phyloP scores from a whole-genome alignment of 1,284 basidiomycete species.

The Blastosporella zonata region DNA sequence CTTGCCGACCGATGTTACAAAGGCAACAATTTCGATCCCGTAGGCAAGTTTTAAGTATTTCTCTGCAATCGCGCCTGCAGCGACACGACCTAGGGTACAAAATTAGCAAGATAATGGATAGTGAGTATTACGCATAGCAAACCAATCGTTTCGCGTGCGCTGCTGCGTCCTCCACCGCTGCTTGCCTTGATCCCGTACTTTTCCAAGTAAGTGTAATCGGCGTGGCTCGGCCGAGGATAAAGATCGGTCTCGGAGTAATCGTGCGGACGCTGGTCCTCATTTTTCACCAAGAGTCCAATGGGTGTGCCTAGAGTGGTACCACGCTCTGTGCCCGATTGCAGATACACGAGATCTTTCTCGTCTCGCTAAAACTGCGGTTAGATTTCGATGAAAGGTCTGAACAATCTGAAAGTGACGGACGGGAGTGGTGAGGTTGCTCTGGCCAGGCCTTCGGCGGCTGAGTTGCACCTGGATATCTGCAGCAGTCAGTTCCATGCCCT shows the following conservation, averaged over 20 bases:
- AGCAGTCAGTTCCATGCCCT: constrained; percentile 83
- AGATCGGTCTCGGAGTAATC: constrained; percentile 99
- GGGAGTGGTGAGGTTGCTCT: constrained; percentile 95
- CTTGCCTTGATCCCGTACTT: constrained; percentile 98
- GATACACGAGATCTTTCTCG: constrained; percentile 92
- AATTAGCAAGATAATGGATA: constrained; percentile 1
- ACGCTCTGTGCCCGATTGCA: constrained; percentile 94
- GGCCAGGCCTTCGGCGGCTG: constrained; percentile 89
- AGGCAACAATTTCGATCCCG: constrained; percentile 95
- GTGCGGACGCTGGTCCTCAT: constrained; percentile 97
- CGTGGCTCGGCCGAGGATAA: constrained; percentile 96
- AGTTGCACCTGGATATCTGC: constrained; percentile 92
- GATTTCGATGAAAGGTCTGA: constrained; percentile 6
- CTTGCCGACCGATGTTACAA: constrained; percentile 95
- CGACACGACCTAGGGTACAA: constrained; percentile 74
- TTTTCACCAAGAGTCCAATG: constrained; percentile 92
- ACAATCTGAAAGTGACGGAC: constrained; percentile 43
- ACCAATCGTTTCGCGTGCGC: constrained; percentile 97
- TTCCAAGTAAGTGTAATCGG: constrained; percentile 97
- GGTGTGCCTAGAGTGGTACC: constrained; percentile 97
- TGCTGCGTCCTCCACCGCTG: constrained; percentile 92
- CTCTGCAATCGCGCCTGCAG: constrained; percentile 97
- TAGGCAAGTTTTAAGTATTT: constrained; percentile 88
- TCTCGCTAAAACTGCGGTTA: constrained; percentile 62
- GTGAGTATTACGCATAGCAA: constrained; percentile 17